Conservation (phyloP, 2,329 filamentous ascomycete species). For the Trichoderma afroharzianum region DNA sequence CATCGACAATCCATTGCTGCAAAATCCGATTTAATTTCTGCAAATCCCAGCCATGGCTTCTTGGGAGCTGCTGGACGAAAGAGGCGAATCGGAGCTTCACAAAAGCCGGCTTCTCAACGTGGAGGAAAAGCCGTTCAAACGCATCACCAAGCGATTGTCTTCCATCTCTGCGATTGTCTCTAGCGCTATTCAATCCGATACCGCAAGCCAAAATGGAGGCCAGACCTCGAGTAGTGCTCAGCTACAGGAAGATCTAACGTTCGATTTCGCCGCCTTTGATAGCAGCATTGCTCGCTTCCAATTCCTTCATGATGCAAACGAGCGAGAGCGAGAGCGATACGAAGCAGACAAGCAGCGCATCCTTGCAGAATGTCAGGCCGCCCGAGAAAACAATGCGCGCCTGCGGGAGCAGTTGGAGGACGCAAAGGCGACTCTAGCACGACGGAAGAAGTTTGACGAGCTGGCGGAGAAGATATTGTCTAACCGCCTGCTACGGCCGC, state of each 20-base stretch:
- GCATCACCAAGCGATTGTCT: constrained; percentile 77
- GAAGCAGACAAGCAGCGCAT: constrained; percentile 76
- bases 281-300: constrained; percentile 83
- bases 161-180: constrained; percentile 61
- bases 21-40: neutral
- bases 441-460: constrained; percentile 83
- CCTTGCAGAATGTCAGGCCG: constrained; percentile 69
- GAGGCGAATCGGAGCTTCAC: constrained; percentile 80
- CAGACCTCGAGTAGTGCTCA: constrained; percentile 44
- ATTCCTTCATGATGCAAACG: constrained; percentile 79
- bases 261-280: constrained; percentile 87
- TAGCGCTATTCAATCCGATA: constrained; percentile 23
- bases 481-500: constrained; percentile 72
- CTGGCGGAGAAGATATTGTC: constrained; percentile 82
- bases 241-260: constrained; percentile 77
- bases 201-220: constrained; percentile 38
- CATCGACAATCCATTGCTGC: neutral
- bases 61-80: constrained; percentile 68
- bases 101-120: constrained; percentile 82
- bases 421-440: constrained; percentile 68
- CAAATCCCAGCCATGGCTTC: constrained; percentile 35
- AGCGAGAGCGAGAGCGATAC: constrained; percentile 78
- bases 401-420: constrained; percentile 73
- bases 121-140: constrained; percentile 88
- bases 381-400: constrained; percentile 69